Base-by-base conservation (phyloP, 2,329 filamentous ascomycete species). In the Passalora sequoiae region DNA sequence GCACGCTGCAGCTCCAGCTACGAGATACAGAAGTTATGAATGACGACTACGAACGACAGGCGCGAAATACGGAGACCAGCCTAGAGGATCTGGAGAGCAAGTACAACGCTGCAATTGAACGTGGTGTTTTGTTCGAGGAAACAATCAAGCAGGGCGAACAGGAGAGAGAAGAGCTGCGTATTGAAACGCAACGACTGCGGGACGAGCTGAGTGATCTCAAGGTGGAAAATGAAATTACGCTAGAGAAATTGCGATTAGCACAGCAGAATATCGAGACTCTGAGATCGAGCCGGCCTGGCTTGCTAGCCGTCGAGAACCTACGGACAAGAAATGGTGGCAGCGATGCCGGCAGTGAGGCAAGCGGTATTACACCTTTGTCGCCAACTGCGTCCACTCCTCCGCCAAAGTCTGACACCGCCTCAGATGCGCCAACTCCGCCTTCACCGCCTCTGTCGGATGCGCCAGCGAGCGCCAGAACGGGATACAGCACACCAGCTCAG, bases 1-100 rank as follows among this genome's bases (percentile, higher is more conserved):
- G 92, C 53, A 82, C 83, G 3, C 69, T 96, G 49, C 85, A 92
- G 59, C 73, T 95, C 51, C 86, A 78, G 66, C 72, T 98, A 45
- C 83, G 92, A 55, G 92, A 98, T 65, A 95, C 91, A 57, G 92
- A 98, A 68, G 92, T 98, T 43, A 88, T 86, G 64, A 98, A 97
- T 69, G 92, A 98, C 73, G 92, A 98, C 67, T 96, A 91, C 63
- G 92, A 98, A 72, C 83, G 89, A 54, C 91, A 97, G 70, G 91
- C 92, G 55, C 83, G 92, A 57, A 92, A 96, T 67, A 96, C 91
- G 20, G 89, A 88, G 25, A 96, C 89, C 32, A 96, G 91, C 38
- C 78, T 97, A 50, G 92, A 98, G 69, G 92, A 98, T 62, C 75
- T 98, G 66, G 92, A 98, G 69, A 91, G 86, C 50, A 98, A 97